These are phyloP conservation scores for Sedum album DNA, from an alignment of 164 flowering plant species.

Conservation along the genomic window DNA sequence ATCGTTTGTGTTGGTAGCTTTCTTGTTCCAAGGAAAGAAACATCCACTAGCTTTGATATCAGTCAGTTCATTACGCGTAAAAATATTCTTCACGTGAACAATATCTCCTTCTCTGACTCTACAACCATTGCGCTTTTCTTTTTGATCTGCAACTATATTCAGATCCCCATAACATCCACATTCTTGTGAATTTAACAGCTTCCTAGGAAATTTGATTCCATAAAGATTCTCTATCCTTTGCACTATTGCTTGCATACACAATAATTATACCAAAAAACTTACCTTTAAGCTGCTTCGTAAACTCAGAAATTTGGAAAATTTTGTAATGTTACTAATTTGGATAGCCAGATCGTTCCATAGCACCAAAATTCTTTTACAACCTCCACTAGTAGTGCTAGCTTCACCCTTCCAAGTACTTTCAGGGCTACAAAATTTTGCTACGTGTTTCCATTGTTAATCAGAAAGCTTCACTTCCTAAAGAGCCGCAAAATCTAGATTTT, in stretches of 20 bases:
- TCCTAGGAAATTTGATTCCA: background rate
- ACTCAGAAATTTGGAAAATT: background rate
- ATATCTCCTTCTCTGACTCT: too few relatives aligned
- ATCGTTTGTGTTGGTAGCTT: background rate
- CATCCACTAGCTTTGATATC: background rate
- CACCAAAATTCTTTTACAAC: background rate
- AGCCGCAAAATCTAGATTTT: background rate
- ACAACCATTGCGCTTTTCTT: background rate
- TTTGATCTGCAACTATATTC: background rate
- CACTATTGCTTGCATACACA: background rate
- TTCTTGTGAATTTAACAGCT: background rate
- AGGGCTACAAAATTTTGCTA: background rate
- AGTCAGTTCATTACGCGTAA: background rate
- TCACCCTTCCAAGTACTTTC: background rate
- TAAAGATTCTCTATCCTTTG: background rate
- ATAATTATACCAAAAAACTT: too few relatives aligned
- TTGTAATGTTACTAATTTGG: too few relatives aligned
- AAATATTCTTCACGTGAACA: background rate
- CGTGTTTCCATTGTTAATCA: background rate
- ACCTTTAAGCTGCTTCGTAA: too few relatives aligned
- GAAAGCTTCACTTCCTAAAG: background rate
- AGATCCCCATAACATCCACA: background rate
- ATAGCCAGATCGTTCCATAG: background rate
- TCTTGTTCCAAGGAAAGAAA: background rate
- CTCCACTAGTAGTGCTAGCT: background rate